A percentile compares a stretch with the other conserved stretches of the same genome.
phyloP scores from a whole-genome alignment of 2,329 filamentous ascomycete genomes.

The Fusarium albosuccineum region DNA sequence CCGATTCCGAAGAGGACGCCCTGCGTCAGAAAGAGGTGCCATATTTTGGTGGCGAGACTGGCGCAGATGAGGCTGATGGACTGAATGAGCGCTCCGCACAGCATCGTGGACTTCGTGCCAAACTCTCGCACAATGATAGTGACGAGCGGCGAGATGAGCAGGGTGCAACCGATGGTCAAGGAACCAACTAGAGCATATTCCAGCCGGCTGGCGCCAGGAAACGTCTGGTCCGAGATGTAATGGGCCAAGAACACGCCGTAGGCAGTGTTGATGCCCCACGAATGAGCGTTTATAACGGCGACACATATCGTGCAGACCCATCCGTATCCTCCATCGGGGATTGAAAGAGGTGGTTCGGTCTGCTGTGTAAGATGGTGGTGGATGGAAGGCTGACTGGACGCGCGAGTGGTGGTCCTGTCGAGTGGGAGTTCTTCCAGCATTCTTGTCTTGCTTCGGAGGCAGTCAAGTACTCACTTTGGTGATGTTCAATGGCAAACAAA shows the following conservation, averaged over 20 bases:
- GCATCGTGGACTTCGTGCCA: conserved; percentile 55
- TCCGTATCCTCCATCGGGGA: conserved; percentile 65
- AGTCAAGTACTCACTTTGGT: too few species aligned
- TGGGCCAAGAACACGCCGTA: conserved; percentile 69
- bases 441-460: too few species aligned
- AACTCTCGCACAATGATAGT: conserved; percentile 45
- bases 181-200: conserved; percentile 72
- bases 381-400: too few species aligned
- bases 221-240: conserved; percentile 65
- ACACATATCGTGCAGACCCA: conserved; percentile 52
- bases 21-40: conserved; percentile 72
- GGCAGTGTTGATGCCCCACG: conserved; percentile 58
- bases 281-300: conserved; percentile 53
- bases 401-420: too few species aligned
- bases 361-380: too few species aligned
- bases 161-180: conserved; percentile 62
- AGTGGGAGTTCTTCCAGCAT: too few species aligned
- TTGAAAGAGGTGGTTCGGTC: too few species aligned
- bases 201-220: conserved; percentile 63
- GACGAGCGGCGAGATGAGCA: conserved; percentile 57
- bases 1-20: conserved; percentile 72
- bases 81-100: conserved; percentile 66
- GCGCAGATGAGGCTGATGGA: conserved; percentile 65
- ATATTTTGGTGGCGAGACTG: conserved; percentile 64
- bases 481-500: too few species aligned